A percentile compares a stretch with the other conserved stretches of the same genome.
These are phyloP conservation scores for Emmonsiellopsis sp. DNA, from an alignment of 2,329 filamentous ascomycete genomes.

Conservation along the genomic window DNA sequence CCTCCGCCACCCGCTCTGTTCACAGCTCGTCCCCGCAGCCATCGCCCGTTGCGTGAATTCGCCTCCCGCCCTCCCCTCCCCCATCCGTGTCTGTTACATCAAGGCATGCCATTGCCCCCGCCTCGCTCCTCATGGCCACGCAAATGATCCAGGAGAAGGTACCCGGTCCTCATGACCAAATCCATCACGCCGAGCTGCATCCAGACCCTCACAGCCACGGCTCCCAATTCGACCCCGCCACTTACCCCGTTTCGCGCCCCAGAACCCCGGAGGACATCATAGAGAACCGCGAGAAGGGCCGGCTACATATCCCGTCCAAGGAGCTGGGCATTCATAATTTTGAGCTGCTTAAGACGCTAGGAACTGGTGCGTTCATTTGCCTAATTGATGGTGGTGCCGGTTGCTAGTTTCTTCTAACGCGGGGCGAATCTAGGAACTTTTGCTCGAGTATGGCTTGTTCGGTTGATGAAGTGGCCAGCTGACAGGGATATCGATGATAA, in stretches of 20 bases:
- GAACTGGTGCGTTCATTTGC: conserved; percentile 31
- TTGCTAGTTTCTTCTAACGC: neutral
- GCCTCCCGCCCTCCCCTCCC: neutral
- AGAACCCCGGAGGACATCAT: conserved; percentile 29
- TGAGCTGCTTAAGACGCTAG: conserved; percentile 38
- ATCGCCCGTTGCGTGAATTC: conserved; percentile 8
- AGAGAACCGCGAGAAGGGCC: conserved; percentile 28
- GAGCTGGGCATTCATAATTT: conserved; percentile 36
- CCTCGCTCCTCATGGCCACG: conserved; percentile 29
- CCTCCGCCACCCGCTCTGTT: neutral
- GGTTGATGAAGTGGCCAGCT: conserved; percentile 29
- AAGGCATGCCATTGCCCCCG: conserved; percentile 6
- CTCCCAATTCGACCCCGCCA: neutral
- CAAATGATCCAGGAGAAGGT: conserved; percentile 27
- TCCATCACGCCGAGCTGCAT: neutral
- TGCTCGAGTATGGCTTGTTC: conserved; percentile 41
- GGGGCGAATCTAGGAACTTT: conserved; percentile 34
- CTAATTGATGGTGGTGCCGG: conserved; percentile 1
- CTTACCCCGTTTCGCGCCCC: conserved; percentile 17
- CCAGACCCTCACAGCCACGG: neutral
- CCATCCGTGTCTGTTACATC: conserved; percentile 18
- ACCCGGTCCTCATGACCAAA: conserved; percentile 7
- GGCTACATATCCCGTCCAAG: conserved; percentile 27
- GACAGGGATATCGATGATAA: conserved; percentile 16
- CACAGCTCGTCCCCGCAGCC: neutral